Evolutionary conservation across 2,329 filamentous ascomycete genomes (phyloP), one percentile per base, ranked within the genome.

Genomic region (Colletotrichum brevisporum): DNA sequence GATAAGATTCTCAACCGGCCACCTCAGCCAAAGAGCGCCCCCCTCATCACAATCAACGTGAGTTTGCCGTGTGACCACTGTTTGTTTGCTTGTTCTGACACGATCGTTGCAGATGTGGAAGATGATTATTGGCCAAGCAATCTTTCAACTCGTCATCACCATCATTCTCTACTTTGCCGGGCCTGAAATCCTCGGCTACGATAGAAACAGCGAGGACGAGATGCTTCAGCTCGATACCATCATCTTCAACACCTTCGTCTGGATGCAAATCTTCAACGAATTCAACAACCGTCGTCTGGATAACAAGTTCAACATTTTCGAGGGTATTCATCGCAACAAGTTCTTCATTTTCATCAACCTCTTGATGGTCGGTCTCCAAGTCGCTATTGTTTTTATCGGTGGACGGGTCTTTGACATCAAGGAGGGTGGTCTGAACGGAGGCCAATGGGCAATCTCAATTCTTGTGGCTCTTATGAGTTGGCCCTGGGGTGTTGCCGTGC

Each of bases 161-260:
- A 85, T 90, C 64, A 52, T 57, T 3, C 63, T 70, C 5, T 68
- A 64, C 36, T 68, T 67, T 4, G 36, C 63, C 3, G 67, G 67
- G 4, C 63, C 57, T 9, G 41, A 55, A 15, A 58, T 70, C 4
- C 65, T 63, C 16, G 51, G 27, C 16, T 66, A 66, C 5, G 47
- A 59, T 36, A 47, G 51, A 6, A 26, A 52, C 16, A 53, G 54
- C 48, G 61, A 67, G n/a, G 41, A 60, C 13, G 56, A 58, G 16
- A 68, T 52, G 45, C 53, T 68, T 4, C 80, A 87, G 63, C 80
- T 92, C 59, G 80, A 89, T 66, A 94, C 92, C 0, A 83, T 95
- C 15, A 90, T 95, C 9, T 95, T 95, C 85, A 96, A 95, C 79
- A 92, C 91, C 0, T 95, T 95, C 73, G 92, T 95, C 53, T 95